Percentiles rank a stretch among this genome's conserved stretches.
Evolutionary conservation across 2,329 filamentous ascomycete species (phyloP).

Genomic region (Neofusicoccum ribis): DNA sequence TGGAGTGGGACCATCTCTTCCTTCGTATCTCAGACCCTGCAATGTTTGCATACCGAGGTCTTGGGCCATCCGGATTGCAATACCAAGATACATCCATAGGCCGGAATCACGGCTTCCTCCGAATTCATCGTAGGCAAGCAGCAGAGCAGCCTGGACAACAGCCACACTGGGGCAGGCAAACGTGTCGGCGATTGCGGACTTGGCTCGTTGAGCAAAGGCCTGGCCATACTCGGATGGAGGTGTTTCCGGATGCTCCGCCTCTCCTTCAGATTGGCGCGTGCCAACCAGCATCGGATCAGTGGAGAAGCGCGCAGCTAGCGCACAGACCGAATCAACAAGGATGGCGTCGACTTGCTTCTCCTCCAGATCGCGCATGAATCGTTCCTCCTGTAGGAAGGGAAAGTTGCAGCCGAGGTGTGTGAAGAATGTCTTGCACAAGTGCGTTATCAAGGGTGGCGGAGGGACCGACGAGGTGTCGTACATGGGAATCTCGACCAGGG

Average conservation of each 20-base stretch:
- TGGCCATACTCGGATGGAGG: constrained; percentile 68
- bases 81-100: constrained; percentile 89
- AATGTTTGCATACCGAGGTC: constrained; percentile 80
- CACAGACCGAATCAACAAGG: constrained; percentile 82
- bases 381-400: constrained; percentile 72
- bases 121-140: constrained; percentile 88
- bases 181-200: constrained; percentile 77
- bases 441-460: constrained; percentile 72
- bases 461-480: constrained; percentile 75
- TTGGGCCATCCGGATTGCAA: constrained; percentile 80
- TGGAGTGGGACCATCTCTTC: constrained; percentile 56
- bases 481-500: constrained; percentile 56
- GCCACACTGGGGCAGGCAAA: constrained; percentile 81
- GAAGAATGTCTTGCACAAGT: constrained; percentile 80
- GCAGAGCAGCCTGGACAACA: constrained; percentile 77
- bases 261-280: constrained; percentile 31
- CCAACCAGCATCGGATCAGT: constrained; percentile 53
- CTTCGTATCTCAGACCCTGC: constrained; percentile 66
- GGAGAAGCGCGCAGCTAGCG: constrained; percentile 79
- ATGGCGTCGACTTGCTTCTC: constrained; percentile 83
- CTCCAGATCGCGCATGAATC: constrained; percentile 72
- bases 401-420: constrained; percentile 80
- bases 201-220: constrained; percentile 78
- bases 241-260: constrained; percentile 26
- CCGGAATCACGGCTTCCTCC: constrained; percentile 86